Evolutionary conservation across 495 filamentous ascomycete species (phyloP), one percentile per base, ranked within the genome.

Genomic region (Eremomyces bilateralis): DNA sequence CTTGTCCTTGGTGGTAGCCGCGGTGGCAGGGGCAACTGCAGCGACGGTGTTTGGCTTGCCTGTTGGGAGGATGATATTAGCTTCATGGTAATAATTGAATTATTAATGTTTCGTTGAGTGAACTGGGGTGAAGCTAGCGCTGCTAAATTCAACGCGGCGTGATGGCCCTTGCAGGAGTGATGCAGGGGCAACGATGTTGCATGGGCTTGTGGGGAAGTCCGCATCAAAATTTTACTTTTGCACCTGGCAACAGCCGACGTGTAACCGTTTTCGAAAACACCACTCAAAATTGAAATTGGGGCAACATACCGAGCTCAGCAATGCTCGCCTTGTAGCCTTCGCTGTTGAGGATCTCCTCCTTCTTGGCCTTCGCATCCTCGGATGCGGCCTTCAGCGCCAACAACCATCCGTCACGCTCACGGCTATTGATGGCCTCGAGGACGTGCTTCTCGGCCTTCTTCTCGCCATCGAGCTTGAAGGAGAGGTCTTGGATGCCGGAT

Each of bases 371-470:
- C 47, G 67, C 55, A 45, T 67, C 54, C 46, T 58, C 41, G 43
- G 63, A 51, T 53, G 61, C 56, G 59, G 71, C 72, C 52, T 64
- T 60, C 16, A 58, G 42, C 18, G 64, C 59, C 36, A 60, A 58
- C 39, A 90, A 62, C 85, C 85, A 97, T 62, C 70, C 77, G 53
- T 92, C 80, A 51, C 88, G 84, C 59, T 94, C 88, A 34, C 65
- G 57, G 21, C 65, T 47, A 43, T 45, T 74, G 40, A 63, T 45
- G 32, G 80, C 75, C 67, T 90, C 77, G 71, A 93, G 85, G 33
- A 65, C 65, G 64, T 90, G 79, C 73, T 91, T 84, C 53, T 85
- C 76, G 42, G 76, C 77, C 57, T 73, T 69, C 73, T 91, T 84
- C 53, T 85, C 76, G 42, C 76, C 77, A 57, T 73, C 69, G 49